A percentile compares a stretch with the other conserved stretches of the same genome.
These are phyloP conservation scores for Wickerhamiella dianesei DNA, from an alignment of 805 yeast genomes.

Conservation along the genomic window DNA sequence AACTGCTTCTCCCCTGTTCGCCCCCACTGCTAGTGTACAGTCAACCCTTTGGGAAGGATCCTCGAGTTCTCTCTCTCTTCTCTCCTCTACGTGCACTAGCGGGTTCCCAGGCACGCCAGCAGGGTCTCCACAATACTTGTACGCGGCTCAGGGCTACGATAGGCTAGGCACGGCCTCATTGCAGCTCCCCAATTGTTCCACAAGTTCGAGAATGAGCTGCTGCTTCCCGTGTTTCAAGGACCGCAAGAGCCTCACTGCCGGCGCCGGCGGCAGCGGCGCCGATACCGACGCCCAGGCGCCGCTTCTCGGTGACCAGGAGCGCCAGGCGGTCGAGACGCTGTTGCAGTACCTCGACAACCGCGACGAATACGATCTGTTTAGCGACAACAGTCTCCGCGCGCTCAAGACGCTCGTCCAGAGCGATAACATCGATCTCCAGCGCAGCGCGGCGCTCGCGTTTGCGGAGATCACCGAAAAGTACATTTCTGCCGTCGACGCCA, in stretches of 20 bases:
- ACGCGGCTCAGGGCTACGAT: too few relatives aligned
- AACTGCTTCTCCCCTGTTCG: too few relatives aligned
- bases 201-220: neutral
- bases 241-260: neutral
- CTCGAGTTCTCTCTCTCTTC: too few relatives aligned
- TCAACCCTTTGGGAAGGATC: too few relatives aligned
- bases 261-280: conserved; percentile 29
- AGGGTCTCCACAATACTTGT: too few relatives aligned
- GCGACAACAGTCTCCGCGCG: conserved; percentile 70
- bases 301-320: conserved; percentile 82
- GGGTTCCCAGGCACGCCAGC: too few relatives aligned
- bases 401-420: conserved; percentile 86
- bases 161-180: too few relatives aligned
- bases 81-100: too few relatives aligned
- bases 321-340: conserved; percentile 88
- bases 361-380: conserved; percentile 78
- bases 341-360: conserved; percentile 82
- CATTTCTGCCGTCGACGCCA: conserved; percentile 77
- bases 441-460: conserved; percentile 95
- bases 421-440: conserved; percentile 85
- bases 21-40: too few relatives aligned
- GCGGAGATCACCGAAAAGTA: conserved; percentile 93
- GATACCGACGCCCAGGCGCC: conserved; percentile 70
- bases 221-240: neutral
- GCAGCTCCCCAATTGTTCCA: too few relatives aligned